phyloP scores from a whole-genome alignment of 768 basidiomycete genomes.

The Baorangia bicolor region DNA sequence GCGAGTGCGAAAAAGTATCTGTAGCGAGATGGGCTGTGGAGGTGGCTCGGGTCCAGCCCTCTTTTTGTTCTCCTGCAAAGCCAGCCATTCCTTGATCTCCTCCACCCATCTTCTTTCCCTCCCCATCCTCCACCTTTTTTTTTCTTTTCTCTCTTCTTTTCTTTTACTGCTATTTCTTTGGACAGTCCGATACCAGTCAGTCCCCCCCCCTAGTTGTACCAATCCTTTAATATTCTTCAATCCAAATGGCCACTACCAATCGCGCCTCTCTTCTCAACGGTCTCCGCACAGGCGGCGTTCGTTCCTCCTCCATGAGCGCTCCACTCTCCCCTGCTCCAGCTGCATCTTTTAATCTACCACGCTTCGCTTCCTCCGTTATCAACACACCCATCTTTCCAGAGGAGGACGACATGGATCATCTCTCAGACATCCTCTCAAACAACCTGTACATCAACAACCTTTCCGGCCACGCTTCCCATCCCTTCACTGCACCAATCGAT shows the following conservation, averaged over 20 bases:
- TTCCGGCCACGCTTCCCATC: slow-evolving; percentile 38
- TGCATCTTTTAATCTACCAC: slow-evolving; percentile 62
- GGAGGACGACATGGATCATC: slow-evolving; percentile 58
- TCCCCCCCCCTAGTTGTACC: slow-evolving; percentile 15
- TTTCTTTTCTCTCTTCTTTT: slow-evolving; percentile 19
- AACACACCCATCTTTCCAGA: slow-evolving; percentile 46
- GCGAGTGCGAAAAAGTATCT: slow-evolving; percentile 86
- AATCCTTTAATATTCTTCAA: slow-evolving; percentile 20
- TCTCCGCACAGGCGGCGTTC: slow-evolving; percentile 88
- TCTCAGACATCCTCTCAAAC: slow-evolving; percentile 55
- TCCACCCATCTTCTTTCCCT: not conserved
- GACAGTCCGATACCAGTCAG: not conserved
- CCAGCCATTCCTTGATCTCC: slow-evolving; percentile 12
- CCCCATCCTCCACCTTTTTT: not conserved
- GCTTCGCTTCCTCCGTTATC: slow-evolving; percentile 44
- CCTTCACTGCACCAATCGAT: slow-evolving; percentile 74
- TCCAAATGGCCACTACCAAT: slow-evolving; percentile 45
- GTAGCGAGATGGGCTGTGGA: slow-evolving; percentile 28
- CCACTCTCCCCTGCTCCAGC: slow-evolving; percentile 70
- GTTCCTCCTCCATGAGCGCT: slow-evolving; percentile 57
- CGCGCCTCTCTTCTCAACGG: slow-evolving; percentile 86
- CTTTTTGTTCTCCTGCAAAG: slow-evolving; percentile 21
- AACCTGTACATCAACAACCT: slow-evolving; percentile 48
- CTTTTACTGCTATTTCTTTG: slow-evolving; percentile 10
- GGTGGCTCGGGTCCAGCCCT: slow-evolving; percentile 16